These are phyloP conservation scores for Aspergillus fijiensis DNA, from an alignment of 2,329 filamentous ascomycete genomes.

Conservation along the genomic window DNA sequence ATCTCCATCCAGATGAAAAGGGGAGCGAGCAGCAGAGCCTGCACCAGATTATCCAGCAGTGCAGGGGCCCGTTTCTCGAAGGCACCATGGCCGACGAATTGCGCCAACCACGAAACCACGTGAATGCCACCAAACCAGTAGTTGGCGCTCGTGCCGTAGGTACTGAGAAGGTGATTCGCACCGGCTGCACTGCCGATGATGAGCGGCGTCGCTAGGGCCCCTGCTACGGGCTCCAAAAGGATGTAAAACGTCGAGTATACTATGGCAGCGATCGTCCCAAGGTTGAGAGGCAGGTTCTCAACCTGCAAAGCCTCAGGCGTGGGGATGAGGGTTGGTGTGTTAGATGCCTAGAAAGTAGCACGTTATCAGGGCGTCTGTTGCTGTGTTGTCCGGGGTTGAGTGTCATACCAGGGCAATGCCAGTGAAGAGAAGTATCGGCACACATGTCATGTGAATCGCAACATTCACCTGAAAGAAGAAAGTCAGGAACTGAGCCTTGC, in stretches of 20 bases:
- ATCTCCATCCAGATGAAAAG: constrained; percentile 97
- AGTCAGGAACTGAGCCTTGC: constrained; percentile 18
- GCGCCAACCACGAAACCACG: constrained; percentile 75
- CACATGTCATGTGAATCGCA: constrained; percentile 63
- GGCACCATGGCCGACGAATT: constrained; percentile 87
- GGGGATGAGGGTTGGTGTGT: constrained; percentile 53
- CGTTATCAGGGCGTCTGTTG: constrained; percentile 2
- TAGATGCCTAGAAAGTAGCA: constrained; percentile 51
- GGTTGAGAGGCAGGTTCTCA: constrained; percentile 59
- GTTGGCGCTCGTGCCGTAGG: constrained; percentile 60
- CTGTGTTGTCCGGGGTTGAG: not conserved
- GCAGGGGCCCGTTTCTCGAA: constrained; percentile 89
- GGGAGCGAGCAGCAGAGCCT: constrained; percentile 88
- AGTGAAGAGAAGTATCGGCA: constrained; percentile 62
- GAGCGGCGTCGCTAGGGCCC: constrained; percentile 71
- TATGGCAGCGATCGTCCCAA: constrained; percentile 57
- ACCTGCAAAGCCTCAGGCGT: constrained; percentile 56
- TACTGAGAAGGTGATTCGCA: constrained; percentile 70
- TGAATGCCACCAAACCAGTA: constrained; percentile 69
- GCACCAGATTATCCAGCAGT: constrained; percentile 84
- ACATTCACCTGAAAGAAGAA: constrained; percentile 56
- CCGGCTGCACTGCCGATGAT: constrained; percentile 73
- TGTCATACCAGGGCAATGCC: constrained; percentile 57
- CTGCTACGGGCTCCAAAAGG: constrained; percentile 90
- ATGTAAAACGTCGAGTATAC: constrained; percentile 79